Conservation (phyloP, 495 filamentous ascomycete species). For the Penicillium simplicissimum region DNA sequence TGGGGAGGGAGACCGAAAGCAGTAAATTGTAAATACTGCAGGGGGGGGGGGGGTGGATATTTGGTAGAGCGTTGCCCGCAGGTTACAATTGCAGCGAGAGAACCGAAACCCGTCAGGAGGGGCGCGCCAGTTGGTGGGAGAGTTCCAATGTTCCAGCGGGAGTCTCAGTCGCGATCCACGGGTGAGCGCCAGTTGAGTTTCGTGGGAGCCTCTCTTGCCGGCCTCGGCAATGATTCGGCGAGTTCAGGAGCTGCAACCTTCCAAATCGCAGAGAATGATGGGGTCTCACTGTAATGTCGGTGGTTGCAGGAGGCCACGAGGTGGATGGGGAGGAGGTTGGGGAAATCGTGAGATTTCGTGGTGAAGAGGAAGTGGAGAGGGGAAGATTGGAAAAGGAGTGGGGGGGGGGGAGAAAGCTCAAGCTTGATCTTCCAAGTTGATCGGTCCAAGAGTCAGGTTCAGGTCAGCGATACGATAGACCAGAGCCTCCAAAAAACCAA, state of each 20-base stretch:
- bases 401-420: slow-evolving; percentile 3
- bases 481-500: neutral
- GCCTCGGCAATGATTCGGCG: neutral
- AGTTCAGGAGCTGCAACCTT: neutral
- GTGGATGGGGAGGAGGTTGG: neutral
- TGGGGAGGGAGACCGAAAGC: slow-evolving; percentile 29
- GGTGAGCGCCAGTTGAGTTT: slow-evolving; percentile 21
- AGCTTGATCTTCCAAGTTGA: neutral
- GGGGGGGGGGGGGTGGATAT: slow-evolving; percentile 24
- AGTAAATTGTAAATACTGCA: slow-evolving; percentile 44
- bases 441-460: neutral
- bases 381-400: slow-evolving; percentile 20
- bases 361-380: slow-evolving; percentile 20
- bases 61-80: slow-evolving; percentile 14
- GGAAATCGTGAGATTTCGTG: slow-evolving; percentile 11
- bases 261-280: neutral
- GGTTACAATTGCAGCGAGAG: neutral
- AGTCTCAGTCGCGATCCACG: slow-evolving; percentile 22
- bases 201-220: slow-evolving; percentile 12
- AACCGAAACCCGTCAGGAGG: neutral
- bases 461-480: neutral
- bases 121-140: neutral
- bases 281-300: neutral
- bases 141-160: slow-evolving; percentile 6
- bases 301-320: neutral